These are phyloP conservation scores for Anthoceros angustus DNA, from an alignment of 225 moss, liverwort and hornwort species.

Conservation along the genomic window DNA sequence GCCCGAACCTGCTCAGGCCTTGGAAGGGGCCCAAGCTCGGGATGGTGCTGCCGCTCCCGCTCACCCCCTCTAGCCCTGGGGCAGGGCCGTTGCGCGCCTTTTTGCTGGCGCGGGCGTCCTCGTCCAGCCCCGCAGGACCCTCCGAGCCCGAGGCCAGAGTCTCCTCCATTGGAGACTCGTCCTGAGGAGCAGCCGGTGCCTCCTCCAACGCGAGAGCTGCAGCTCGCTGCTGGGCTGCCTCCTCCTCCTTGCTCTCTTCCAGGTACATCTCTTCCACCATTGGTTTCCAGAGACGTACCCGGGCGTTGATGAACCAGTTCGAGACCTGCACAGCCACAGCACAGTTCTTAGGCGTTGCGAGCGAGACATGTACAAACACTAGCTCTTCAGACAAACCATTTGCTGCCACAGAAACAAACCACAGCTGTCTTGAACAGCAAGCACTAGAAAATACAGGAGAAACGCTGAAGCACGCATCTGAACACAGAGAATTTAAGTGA, in stretches of 20 bases:
- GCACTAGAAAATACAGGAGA: background rate
- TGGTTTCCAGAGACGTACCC: slow-evolving; percentile 53
- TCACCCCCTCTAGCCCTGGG: background rate
- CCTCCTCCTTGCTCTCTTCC: slow-evolving; percentile 42
- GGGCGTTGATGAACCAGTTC: slow-evolving; percentile 56
- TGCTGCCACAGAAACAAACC: too few relatives aligned
- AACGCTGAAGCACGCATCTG: background rate
- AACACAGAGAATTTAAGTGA: too few relatives aligned
- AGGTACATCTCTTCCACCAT: slow-evolving; percentile 68
- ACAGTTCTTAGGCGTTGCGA: background rate
- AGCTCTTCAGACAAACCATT: too few relatives aligned
- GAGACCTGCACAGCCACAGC: slow-evolving; percentile 24
- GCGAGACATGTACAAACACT: too few relatives aligned
- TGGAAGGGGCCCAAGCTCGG: background rate
- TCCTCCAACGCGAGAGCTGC: background rate
- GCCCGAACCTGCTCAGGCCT: background rate
- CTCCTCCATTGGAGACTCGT: background rate
- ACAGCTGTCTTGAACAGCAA: background rate
- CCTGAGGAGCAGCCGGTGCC: background rate
- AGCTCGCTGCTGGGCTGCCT: slow-evolving; percentile 5
- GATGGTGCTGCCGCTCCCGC: background rate
- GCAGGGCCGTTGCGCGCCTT: background rate
- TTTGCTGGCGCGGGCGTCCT: background rate
- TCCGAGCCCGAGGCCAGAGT: background rate
- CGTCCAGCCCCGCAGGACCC: too few relatives aligned